Percentiles rank a stretch among this genome's conserved stretches.
Evolutionary conservation across 495 filamentous ascomycete species (phyloP).

Genomic region (Penicillium coffeae): DNA sequence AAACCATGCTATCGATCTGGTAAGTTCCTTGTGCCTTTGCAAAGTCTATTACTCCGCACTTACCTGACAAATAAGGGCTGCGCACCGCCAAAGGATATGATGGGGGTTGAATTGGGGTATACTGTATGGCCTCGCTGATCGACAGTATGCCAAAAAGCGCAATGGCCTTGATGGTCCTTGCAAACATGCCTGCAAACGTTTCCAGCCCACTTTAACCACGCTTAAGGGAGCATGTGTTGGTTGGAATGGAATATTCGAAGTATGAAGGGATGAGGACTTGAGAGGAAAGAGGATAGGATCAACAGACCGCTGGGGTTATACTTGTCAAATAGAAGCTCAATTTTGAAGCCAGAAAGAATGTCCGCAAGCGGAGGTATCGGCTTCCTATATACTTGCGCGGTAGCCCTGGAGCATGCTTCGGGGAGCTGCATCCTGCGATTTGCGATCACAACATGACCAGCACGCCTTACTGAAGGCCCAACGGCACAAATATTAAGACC

Average conservation of each 20-base stretch:
- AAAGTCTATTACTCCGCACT: constrained; percentile 4
- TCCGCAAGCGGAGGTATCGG: constrained; percentile 3
- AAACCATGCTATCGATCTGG: constrained; percentile 37
- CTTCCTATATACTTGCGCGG: constrained; percentile 14
- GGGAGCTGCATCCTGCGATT: constrained; percentile 3
- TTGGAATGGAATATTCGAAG: background rate
- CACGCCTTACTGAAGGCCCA: constrained; percentile 14
- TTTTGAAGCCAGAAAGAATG: constrained; percentile 10
- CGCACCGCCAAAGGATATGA: constrained; percentile 42
- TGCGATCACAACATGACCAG: constrained; percentile 22
- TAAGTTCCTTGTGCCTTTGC: background rate
- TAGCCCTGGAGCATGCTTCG: background rate
- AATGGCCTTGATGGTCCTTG: constrained; percentile 1
- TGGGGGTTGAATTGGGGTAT: constrained; percentile 33
- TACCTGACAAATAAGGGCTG: constrained; percentile 39
- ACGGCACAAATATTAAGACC: background rate
- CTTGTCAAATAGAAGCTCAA: background rate
- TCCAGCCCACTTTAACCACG: background rate
- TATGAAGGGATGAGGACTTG: too few species aligned
- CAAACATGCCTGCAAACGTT: constrained; percentile 7
- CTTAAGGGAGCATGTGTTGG: background rate
- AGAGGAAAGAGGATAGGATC: too few species aligned
- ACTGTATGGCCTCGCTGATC: constrained; percentile 16
- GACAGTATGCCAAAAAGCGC: constrained; percentile 8
- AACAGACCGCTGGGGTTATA: too few species aligned